Evolutionary conservation across 2,329 filamentous ascomycete species (phyloP), one percentile per base, ranked within the genome.

Genomic region (Hyphodiscus sp.): DNA sequence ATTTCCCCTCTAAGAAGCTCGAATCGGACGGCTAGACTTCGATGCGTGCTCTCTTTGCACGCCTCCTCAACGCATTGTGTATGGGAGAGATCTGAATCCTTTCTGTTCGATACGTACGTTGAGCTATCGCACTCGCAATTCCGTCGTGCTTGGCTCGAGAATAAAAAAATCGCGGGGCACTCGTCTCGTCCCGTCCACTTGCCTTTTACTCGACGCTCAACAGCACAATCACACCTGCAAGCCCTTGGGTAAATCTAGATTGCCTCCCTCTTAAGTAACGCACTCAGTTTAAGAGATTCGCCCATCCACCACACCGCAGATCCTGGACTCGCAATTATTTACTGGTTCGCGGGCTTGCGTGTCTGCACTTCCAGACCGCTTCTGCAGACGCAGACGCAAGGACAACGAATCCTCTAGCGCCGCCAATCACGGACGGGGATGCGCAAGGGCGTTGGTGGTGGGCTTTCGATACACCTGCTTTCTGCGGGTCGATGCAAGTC

Each of bases 341-440:
- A 26, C 23, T 26, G 23, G 23, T 8, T 26, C 8, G 23, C 23
- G 3, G 23, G 23, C 23, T 26, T 26, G 23, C 3, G 41, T 53
- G 51, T 49, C 51, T 45, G 54, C 54, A 51, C 46, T 30, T 29
- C 48, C 45, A 33, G 29, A 33, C 43, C 30, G 47, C 26, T 48
- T 43, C 41, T 41, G 47, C 47, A 45, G 49, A 46, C 52, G 54
- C 54, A 53, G 49, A 50, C 52, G 54, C 54, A 53, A 38, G 41
- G 54, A 50, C 51, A 53, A 48, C 54, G 48, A 56, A 56, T 50
- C 29, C 50, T 33, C 23, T 33, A 45, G 26, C 43, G 29, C 42
- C 23, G 19, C 23, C 33, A 43, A 48, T 48, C 45, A 44, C 41
- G 41, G 26, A 26, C 18, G 10, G 43, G 49, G 43, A 45, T 38